Conservation (phyloP, 1,284 basidiomycete genomes). For the Tetrapyrgos nigripes region DNA sequence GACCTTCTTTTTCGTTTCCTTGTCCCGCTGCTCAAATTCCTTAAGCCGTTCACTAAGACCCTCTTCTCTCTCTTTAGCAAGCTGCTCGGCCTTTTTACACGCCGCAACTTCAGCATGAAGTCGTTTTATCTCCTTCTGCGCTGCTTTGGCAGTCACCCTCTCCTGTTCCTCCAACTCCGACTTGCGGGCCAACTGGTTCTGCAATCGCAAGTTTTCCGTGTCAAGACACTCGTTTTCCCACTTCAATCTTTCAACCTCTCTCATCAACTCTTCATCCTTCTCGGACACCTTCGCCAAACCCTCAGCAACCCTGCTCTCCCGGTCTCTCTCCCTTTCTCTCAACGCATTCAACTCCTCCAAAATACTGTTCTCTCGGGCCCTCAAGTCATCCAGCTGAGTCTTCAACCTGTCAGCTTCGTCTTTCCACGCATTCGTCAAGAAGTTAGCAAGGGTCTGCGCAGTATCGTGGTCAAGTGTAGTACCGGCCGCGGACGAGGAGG, state of each 20-base stretch:
- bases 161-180: not conserved
- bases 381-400: not conserved
- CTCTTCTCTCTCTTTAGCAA: not conserved
- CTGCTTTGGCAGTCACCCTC: not conserved
- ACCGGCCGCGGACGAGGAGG: too few relatives aligned
- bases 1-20: not conserved
- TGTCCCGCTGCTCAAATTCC: not conserved
- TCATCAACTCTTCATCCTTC: not conserved
- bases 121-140: not conserved
- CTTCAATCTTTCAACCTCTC: not conserved
- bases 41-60: not conserved
- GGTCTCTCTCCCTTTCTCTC: too few relatives aligned
- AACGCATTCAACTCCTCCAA: not conserved
- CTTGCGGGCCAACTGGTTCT: not conserved
- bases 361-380: not conserved
- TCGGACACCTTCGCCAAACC: not conserved
- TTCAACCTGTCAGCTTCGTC: not conserved
- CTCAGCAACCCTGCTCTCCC: not conserved
- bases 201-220: not conserved
- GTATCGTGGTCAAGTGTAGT: not conserved
- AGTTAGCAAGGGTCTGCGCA: not conserved
- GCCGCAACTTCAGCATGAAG: not conserved
- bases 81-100: not conserved
- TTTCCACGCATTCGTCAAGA: slow-evolving; percentile 1
- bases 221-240: not conserved